These are phyloP conservation scores for Musa balbisiana DNA, from an alignment of 202 grass and related monocot genomes.

Conservation along the genomic window DNA sequence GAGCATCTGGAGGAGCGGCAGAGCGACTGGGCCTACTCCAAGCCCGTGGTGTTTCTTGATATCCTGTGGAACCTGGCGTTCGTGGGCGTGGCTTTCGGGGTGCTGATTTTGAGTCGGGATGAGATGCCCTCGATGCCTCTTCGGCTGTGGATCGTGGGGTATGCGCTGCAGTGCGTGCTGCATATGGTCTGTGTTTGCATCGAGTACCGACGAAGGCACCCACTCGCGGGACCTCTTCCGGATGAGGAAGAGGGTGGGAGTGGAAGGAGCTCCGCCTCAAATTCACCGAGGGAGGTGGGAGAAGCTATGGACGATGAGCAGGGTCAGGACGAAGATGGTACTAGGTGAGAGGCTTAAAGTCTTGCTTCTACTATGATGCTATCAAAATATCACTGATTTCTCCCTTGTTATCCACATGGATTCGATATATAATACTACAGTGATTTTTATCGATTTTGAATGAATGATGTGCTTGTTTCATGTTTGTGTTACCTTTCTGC, in stretches of 20 bases:
- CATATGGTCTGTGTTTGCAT: constrained; percentile 5
- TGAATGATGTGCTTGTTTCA: no score
- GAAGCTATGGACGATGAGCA: neutral
- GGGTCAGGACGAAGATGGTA: neutral
- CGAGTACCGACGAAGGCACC: constrained; percentile 6
- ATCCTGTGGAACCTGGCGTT: constrained; percentile 6
- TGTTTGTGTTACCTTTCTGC: no score
- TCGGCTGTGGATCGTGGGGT: constrained; percentile 1
- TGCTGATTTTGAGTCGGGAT: constrained; percentile 1
- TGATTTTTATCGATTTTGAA: no score
- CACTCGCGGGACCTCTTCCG: no score
- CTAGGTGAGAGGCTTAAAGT: no score
- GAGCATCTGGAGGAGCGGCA: constrained; percentile 14
- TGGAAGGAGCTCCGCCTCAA: neutral
- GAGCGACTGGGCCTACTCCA: constrained; percentile 11
- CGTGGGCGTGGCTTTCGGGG: neutral
- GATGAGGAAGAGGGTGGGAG: constrained; percentile 6
- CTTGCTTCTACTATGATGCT: no score
- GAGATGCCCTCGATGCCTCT: neutral
- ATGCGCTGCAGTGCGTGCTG: constrained; percentile 9
- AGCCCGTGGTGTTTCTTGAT: constrained; percentile 5
- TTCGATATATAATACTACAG: no score
- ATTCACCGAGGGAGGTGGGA: neutral
- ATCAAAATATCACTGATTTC: no score
- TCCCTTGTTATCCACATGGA: no score